These are phyloP conservation scores for Phaffomyces opuntiae DNA, from an alignment of 805 yeast species.

Conservation along the genomic window DNA sequence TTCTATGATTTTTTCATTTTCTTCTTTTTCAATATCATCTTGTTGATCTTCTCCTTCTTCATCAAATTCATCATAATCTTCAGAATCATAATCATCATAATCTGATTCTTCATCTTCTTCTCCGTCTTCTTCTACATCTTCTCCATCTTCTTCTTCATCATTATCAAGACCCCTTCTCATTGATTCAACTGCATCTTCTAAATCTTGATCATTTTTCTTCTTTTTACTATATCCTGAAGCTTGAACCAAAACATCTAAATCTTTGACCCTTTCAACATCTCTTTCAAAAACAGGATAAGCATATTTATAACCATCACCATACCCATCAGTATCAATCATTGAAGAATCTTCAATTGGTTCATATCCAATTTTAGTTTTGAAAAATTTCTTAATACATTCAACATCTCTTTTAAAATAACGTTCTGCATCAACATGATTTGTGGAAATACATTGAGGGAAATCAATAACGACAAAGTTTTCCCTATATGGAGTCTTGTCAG, in stretches of 20 bases:
- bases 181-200: constrained; percentile 67
- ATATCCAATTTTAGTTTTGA: constrained; percentile 70
- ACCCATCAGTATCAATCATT: constrained; percentile 75
- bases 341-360: constrained; percentile 59
- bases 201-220: constrained; percentile 49
- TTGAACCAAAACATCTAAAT: constrained; percentile 77
- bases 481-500: constrained; percentile 38
- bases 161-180: constrained; percentile 46
- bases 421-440: constrained; percentile 84
- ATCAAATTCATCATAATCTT: constrained; percentile 18
- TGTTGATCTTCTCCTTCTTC: constrained; percentile 30
- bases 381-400: constrained; percentile 79
- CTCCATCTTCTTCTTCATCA: constrained; percentile 21
- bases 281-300: constrained; percentile 74
- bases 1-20: constrained; percentile 57
- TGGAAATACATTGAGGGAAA: constrained; percentile 96
- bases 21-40: constrained; percentile 45
- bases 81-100: constrained; percentile 21
- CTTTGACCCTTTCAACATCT: constrained; percentile 62
- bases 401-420: constrained; percentile 89
- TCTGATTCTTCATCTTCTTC: constrained; percentile 46
- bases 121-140: constrained; percentile 23
- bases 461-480: constrained; percentile 86
- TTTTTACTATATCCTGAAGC: constrained; percentile 80
- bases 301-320: constrained; percentile 69